Conservation (phyloP, 768 basidiomycete species). For the Ramaria rubella region DNA sequence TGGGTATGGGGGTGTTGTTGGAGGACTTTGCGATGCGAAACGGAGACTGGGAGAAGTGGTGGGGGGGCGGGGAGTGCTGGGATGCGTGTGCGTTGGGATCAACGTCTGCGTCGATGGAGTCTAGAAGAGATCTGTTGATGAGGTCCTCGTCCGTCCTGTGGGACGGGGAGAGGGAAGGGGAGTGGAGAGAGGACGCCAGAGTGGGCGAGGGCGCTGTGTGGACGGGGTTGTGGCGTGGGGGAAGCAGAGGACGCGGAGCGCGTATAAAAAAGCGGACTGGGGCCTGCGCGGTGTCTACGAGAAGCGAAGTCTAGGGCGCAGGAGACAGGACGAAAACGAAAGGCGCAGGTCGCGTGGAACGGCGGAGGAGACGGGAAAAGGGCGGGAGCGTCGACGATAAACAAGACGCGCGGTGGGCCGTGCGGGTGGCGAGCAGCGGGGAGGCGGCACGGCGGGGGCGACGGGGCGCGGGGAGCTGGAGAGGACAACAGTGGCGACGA, state of each 20-base stretch:
- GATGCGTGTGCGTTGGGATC: conserved; percentile 56
- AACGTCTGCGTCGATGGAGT: conserved; percentile 76
- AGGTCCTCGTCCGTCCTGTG: conserved; percentile 60
- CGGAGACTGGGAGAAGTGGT: conserved; percentile 42
- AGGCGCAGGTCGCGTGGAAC: conserved; percentile 2
- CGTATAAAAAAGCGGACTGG: neutral
- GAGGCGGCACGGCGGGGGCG: neutral
- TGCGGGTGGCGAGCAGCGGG: neutral
- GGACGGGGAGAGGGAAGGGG: conserved; percentile 22
- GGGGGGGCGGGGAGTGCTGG: conserved; percentile 35
- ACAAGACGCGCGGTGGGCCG: conserved; percentile 5
- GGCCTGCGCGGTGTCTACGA: conserved; percentile 1
- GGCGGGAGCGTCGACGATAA: conserved; percentile 3
- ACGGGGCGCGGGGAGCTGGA: conserved; percentile 18
- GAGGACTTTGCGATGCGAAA: conserved; percentile 27
- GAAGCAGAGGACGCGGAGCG: conserved; percentile 4
- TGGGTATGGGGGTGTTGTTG: conserved; percentile 31
- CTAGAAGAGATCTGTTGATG: conserved; percentile 79
- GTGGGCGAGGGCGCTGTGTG: conserved; percentile 14
- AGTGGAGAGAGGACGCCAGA: conserved; percentile 17
- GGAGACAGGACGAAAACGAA: neutral
- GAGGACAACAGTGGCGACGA: conserved; percentile 18
- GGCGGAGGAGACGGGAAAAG: neutral
- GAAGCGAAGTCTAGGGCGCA: conserved; percentile 3
- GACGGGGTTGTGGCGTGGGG: conserved; percentile 8